These are phyloP conservation scores for Galium porrigens DNA, from an alignment of 305 asterid genomes.

Conservation along the genomic window DNA sequence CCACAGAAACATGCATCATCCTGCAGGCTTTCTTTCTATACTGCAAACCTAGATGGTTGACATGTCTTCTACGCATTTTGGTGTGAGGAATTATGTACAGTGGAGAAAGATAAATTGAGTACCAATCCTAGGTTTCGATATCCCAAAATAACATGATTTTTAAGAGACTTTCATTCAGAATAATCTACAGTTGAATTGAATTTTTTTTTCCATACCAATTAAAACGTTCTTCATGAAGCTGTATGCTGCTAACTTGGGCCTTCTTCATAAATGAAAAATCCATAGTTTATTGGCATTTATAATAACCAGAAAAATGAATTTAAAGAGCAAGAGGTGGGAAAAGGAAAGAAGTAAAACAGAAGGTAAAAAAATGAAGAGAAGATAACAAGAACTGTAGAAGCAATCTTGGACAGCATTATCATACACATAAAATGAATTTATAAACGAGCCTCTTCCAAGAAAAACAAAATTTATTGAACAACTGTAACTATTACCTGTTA, in stretches of 20 bases:
- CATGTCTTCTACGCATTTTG: background rate
- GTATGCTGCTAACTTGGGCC: background rate
- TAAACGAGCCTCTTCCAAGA: background rate
- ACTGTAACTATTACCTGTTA: conserved; percentile 35
- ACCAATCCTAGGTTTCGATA: background rate
- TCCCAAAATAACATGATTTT: background rate
- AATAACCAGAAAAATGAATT: background rate
- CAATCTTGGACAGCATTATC: background rate
- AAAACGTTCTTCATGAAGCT: background rate
- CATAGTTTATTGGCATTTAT: background rate
- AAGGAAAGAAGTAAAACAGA: background rate
- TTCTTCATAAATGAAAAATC: background rate
- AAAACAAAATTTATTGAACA: too few relatives aligned
- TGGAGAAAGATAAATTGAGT: background rate
- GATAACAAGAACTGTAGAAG: background rate
- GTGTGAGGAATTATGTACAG: background rate
- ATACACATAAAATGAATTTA: background rate
- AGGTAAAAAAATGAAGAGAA: background rate
- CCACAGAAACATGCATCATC: background rate
- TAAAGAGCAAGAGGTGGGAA: background rate
- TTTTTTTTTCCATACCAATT: background rate
- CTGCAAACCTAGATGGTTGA: background rate
- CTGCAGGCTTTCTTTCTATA: background rate
- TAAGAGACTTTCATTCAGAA: background rate
- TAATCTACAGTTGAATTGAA: background rate